Conservation (phyloP, 257 asterid species). For the Salvia splendens region DNA sequence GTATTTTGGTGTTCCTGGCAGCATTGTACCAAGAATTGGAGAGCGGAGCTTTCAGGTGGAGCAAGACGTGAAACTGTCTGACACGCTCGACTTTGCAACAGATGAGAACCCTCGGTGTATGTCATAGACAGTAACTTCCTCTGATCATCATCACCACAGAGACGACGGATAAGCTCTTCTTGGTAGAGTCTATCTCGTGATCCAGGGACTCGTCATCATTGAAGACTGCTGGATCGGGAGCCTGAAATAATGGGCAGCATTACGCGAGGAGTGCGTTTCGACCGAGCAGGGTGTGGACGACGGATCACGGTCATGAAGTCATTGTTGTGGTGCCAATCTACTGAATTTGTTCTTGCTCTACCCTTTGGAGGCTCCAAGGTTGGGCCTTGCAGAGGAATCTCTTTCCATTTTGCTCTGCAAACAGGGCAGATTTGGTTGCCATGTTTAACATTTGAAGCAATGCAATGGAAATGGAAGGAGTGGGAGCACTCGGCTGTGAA, state of each 20-base stretch:
- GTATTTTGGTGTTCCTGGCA: slow-evolving; percentile 41
- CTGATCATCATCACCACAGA: slow-evolving; percentile 34
- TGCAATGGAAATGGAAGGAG: slow-evolving; percentile 95
- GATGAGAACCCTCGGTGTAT: slow-evolving; percentile 74
- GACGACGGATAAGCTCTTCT: slow-evolving; percentile 34
- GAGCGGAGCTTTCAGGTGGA: slow-evolving; percentile 86
- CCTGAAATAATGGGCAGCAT: slow-evolving; percentile 43
- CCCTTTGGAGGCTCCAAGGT: slow-evolving; percentile 50
- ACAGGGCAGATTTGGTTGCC: slow-evolving; percentile 93
- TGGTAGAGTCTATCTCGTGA: slow-evolving; percentile 37
- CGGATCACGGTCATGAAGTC: slow-evolving; percentile 64
- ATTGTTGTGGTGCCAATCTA: slow-evolving; percentile 59
- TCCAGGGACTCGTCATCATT: slow-evolving; percentile 86
- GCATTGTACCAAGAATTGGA: slow-evolving; percentile 52
- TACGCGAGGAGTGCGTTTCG: slow-evolving; percentile 59
- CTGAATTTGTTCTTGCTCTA: slow-evolving; percentile 56
- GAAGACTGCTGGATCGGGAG: slow-evolving; percentile 80
- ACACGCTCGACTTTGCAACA: slow-evolving; percentile 43
- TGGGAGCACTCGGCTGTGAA: slow-evolving; percentile 97
- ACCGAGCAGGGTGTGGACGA: slow-evolving; percentile 63
- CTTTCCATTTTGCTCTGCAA: slow-evolving; percentile 93
- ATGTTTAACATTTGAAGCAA: slow-evolving; percentile 88
- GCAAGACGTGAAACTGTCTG: slow-evolving; percentile 62
- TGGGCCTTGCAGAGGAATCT: slow-evolving; percentile 75
- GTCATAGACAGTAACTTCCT: slow-evolving; percentile 58